Conservation (phyloP, 306 rosid species). For the Cicer judaicum region DNA sequence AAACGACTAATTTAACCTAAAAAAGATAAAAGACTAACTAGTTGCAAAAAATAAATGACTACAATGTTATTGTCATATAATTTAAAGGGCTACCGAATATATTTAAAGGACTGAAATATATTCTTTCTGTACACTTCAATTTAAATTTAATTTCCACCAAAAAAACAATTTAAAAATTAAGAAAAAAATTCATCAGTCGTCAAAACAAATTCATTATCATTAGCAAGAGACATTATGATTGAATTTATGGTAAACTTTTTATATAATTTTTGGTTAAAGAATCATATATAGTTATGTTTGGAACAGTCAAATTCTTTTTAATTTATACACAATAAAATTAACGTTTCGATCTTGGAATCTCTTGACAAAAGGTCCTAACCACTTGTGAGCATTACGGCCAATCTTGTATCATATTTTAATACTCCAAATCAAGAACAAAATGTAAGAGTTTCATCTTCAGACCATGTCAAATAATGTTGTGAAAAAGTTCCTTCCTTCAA, state of each 20-base stretch:
- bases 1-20: no score
- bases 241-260: neutral
- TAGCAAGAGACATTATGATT: neutral
- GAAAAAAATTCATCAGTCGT: no score
- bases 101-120: no score
- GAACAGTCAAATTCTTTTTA: slow-evolving; percentile 3
- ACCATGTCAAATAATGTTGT: slow-evolving; percentile 21
- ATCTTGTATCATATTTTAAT: neutral
- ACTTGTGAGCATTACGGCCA: neutral
- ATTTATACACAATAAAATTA: slow-evolving; percentile 27
- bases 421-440: slow-evolving; percentile 25
- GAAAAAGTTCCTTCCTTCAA: slow-evolving; percentile 30
- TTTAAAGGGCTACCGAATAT: no score
- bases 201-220: neutral
- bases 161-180: no score
- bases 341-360: neutral
- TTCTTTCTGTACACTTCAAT: no score
- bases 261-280: neutral
- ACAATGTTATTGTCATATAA: no score
- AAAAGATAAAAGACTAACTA: no score
- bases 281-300: slow-evolving; percentile 4
- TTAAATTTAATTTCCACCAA: no score
- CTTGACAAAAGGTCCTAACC: slow-evolving; percentile 3
- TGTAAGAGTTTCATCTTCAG: slow-evolving; percentile 19
- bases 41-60: no score